Percentiles rank a stretch among this genome's conserved stretches.
These are phyloP conservation scores for Tetratostichococcus sp. DNA, from an alignment of 139 green algal species.

Conservation along the genomic window DNA sequence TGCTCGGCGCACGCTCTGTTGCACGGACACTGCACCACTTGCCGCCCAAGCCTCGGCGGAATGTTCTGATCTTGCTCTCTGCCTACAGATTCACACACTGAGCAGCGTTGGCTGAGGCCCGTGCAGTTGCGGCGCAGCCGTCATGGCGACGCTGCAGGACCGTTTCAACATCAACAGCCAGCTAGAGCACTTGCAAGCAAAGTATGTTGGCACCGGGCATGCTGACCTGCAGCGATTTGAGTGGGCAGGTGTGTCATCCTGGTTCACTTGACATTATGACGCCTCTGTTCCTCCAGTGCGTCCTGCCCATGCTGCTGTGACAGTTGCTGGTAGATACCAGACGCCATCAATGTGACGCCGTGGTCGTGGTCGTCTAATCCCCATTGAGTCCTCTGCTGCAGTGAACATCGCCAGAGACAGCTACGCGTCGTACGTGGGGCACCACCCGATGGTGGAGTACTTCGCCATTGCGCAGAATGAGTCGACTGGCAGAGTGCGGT, in stretches of 20 bases:
- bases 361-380: too few relatives aligned
- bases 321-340: too few relatives aligned
- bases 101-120: too few relatives aligned
- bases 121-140: not conserved
- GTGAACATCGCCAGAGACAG: constrained; percentile 97
- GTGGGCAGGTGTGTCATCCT: constrained; percentile 77
- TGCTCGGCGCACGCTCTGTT: too few relatives aligned
- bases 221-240: constrained; percentile 88
- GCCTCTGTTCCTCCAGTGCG: too few relatives aligned
- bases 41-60: too few relatives aligned
- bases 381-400: too few relatives aligned
- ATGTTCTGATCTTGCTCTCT: too few relatives aligned
- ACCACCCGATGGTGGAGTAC: constrained; percentile 85
- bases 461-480: constrained; percentile 94
- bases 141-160: constrained; percentile 77
- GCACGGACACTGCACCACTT: too few relatives aligned
- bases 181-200: constrained; percentile 93
- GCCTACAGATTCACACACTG: too few relatives aligned
- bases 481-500: constrained; percentile 83
- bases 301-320: too few relatives aligned
- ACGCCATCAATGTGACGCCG: too few relatives aligned
- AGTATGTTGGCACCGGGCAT: constrained; percentile 95
- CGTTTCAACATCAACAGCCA: constrained; percentile 98
- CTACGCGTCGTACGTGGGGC: constrained; percentile 91
- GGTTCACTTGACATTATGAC: not conserved